These are phyloP conservation scores for Epichloe sp. DNA, from an alignment of 2,329 filamentous ascomycete species.

Conservation along the genomic window DNA sequence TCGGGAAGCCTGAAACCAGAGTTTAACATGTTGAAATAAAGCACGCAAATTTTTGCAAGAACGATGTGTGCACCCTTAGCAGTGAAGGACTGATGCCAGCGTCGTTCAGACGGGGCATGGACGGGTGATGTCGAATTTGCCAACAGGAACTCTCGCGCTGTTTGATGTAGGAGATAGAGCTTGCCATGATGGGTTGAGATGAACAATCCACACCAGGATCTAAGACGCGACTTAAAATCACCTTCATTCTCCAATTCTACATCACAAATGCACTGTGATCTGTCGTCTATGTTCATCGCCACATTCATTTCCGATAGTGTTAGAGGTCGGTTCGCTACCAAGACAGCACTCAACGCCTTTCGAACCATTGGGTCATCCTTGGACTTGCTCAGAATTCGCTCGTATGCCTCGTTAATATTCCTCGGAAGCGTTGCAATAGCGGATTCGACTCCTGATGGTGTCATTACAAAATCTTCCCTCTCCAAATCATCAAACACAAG, in stretches of 20 bases:
- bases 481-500: slow-evolving; percentile 11
- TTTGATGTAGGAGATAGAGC: slow-evolving; percentile 20
- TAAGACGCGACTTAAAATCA: too few species aligned
- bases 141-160: slow-evolving; percentile 19
- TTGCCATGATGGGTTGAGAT: slow-evolving; percentile 14
- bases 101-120: slow-evolving; percentile 1
- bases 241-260: too few species aligned
- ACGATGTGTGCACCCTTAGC: too few species aligned
- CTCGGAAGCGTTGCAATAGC: slow-evolving; percentile 8
- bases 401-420: background rate
- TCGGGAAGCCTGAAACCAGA: too few species aligned
- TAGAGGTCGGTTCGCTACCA: slow-evolving; percentile 1
- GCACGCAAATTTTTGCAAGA: too few species aligned
- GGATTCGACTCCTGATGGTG: too few species aligned
- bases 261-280: too few species aligned
- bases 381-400: background rate
- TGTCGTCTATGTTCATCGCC: too few species aligned
- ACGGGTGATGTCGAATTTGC: slow-evolving; percentile 5
- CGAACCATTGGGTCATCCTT: background rate
- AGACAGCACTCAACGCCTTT: background rate
- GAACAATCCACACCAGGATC: slow-evolving; percentile 9
- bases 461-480: too few species aligned
- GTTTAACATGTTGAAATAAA: too few species aligned
- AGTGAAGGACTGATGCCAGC: background rate
- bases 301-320: too few species aligned